These are phyloP conservation scores for Globisporangium nodosum DNA, from an alignment of 352 stramenopile species.

Conservation along the genomic window DNA sequence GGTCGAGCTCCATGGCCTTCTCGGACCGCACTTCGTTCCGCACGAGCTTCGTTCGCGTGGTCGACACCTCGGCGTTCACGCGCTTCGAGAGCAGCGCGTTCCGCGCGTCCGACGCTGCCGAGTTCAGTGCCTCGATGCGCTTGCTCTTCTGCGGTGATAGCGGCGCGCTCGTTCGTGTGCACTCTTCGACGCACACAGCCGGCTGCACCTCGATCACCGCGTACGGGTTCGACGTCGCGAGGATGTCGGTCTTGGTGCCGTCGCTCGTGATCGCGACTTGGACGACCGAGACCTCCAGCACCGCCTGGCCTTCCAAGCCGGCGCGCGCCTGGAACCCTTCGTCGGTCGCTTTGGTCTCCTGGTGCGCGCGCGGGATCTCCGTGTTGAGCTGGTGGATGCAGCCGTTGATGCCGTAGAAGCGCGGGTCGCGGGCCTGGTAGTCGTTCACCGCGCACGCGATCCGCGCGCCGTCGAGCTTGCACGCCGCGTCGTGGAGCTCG, in stretches of 20 bases:
- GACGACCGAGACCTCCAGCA: constrained; percentile 53
- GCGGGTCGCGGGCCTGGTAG: constrained; percentile 50
- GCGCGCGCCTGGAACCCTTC: constrained; percentile 49
- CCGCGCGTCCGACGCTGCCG: constrained; percentile 29
- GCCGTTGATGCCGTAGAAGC: constrained; percentile 79
- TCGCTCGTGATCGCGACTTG: constrained; percentile 19
- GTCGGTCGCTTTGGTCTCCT: constrained; percentile 45
- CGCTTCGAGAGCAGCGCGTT: constrained; percentile 46
- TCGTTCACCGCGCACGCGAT: constrained; percentile 60
- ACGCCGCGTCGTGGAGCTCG: constrained; percentile 53
- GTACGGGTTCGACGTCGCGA: constrained; percentile 35
- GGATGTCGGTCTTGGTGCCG: constrained; percentile 21
- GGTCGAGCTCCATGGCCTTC: constrained; percentile 21
- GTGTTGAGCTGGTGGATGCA: constrained; percentile 67
- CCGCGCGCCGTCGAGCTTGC: constrained; percentile 60
- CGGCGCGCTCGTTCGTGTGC: constrained; percentile 35
- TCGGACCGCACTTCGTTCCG: constrained; percentile 63
- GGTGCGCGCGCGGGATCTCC: constrained; percentile 51
- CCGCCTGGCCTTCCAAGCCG: constrained; percentile 51
- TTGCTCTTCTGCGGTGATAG: constrained; percentile 48
- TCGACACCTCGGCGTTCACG: constrained; percentile 48
- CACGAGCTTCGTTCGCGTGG: constrained; percentile 37
- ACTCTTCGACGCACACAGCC: constrained; percentile 43
- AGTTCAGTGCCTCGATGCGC: constrained; percentile 25
- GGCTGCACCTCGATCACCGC: constrained; percentile 62